phyloP scores from a whole-genome alignment of 768 basidiomycete species.

The Terana coerulea region DNA sequence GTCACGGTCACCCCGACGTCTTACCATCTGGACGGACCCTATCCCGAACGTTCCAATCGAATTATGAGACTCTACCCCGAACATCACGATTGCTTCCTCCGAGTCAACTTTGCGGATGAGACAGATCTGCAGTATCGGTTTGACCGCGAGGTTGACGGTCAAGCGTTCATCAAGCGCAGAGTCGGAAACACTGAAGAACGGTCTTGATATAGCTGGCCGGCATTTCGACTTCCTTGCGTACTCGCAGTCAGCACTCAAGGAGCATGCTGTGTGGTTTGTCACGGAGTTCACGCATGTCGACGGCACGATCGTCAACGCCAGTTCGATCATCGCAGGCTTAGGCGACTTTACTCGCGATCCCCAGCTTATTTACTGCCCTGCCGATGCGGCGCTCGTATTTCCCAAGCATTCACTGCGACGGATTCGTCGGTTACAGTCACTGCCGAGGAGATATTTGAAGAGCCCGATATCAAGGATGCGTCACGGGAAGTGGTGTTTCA shows the following conservation, averaged over 20 bases:
- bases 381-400: conserved; percentile 70
- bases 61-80: conserved; percentile 50
- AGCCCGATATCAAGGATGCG: conserved; percentile 43
- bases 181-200: conserved; percentile 43
- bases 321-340: conserved; percentile 48
- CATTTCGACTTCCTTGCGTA: conserved; percentile 65
- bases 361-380: conserved; percentile 54
- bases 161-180: conserved; percentile 43
- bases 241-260: conserved; percentile 69
- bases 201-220: conserved; percentile 51
- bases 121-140: conserved; percentile 47
- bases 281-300: conserved; percentile 42
- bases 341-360: conserved; percentile 52
- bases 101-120: conserved; percentile 64
- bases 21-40: conserved; percentile 49
- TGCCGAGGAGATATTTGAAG: conserved; percentile 34
- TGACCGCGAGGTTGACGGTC: conserved; percentile 53
- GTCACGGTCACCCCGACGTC: conserved; percentile 53
- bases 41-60: conserved; percentile 56
- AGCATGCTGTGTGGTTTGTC: conserved; percentile 59
- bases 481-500: conserved; percentile 46
- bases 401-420: conserved; percentile 73
- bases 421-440: conserved; percentile 48
- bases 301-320: conserved; percentile 31
- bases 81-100: conserved; percentile 53